A percentile compares a stretch with the other conserved stretches of the same genome.
These are phyloP conservation scores for Cladophialophora exuberans DNA, from an alignment of 2,329 filamentous ascomycete species.

Conservation along the genomic window DNA sequence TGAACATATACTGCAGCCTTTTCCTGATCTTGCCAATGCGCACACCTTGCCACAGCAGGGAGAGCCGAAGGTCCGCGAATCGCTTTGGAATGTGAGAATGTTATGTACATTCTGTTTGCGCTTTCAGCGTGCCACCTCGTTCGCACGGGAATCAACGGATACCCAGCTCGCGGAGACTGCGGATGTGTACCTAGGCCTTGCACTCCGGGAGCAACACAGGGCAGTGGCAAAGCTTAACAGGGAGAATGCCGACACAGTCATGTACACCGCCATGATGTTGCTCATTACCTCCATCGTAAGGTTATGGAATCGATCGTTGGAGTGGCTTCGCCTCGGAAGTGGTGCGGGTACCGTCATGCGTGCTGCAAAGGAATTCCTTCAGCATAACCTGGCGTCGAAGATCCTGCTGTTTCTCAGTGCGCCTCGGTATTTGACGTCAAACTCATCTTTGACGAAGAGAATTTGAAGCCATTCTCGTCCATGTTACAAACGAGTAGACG, in stretches of 20 bases:
- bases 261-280: slow-evolving; percentile 36
- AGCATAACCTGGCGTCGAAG: slow-evolving; percentile 1
- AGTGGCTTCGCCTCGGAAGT: slow-evolving; percentile 38
- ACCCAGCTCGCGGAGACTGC: slow-evolving; percentile 14
- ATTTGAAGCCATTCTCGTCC: slow-evolving; percentile 1
- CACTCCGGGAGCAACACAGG: slow-evolving; percentile 37
- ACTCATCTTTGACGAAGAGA: background rate
- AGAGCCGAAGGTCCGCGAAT: slow-evolving; percentile 10
- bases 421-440: slow-evolving; percentile 22
- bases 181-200: slow-evolving; percentile 30
- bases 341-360: slow-evolving; percentile 35
- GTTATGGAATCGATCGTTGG: slow-evolving; percentile 36
- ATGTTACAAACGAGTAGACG: no score
- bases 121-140: slow-evolving; percentile 22
- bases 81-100: slow-evolving; percentile 19
- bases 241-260: slow-evolving; percentile 37
- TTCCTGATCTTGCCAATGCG: background rate
- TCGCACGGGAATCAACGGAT: slow-evolving; percentile 9
- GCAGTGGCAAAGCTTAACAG: slow-evolving; percentile 34
- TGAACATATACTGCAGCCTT: slow-evolving; percentile 10
- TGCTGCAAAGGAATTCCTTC: background rate
- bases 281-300: slow-evolving; percentile 38
- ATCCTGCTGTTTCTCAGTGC: slow-evolving; percentile 16
- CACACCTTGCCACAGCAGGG: slow-evolving; percentile 12
- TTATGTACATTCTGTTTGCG: slow-evolving; percentile 22